A percentile compares a stretch with the other conserved stretches of the same genome.
phyloP scores from a whole-genome alignment of 306 rosid species.

The Argentina anserina region DNA sequence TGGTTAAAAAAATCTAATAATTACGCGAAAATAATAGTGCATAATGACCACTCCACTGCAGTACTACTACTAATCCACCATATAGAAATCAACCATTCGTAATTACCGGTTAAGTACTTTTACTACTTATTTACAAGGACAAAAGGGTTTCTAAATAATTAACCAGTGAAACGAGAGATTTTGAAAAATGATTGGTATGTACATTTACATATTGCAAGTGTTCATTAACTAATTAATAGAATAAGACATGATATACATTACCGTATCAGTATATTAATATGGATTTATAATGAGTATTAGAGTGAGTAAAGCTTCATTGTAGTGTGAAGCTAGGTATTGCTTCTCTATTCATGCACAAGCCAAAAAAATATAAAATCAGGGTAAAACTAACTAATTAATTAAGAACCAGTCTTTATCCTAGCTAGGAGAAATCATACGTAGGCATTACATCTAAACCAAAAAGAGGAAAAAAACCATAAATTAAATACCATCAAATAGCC shows the following conservation, averaged over 20 bases:
- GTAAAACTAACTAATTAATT: constrained; percentile 26
- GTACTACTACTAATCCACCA: constrained; percentile 5
- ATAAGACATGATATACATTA: background rate
- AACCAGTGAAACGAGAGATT: background rate
- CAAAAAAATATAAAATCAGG: constrained; percentile 5
- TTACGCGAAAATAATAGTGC: background rate
- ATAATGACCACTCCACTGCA: background rate
- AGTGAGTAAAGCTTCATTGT: too few relatives aligned
- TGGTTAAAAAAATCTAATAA: background rate
- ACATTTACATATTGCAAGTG: background rate
- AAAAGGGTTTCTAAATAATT: background rate
- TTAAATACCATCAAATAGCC: constrained; percentile 30
- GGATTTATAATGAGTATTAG: background rate
- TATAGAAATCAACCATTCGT: constrained; percentile 2
- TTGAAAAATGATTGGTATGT: background rate
- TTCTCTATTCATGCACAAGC: too few relatives aligned
- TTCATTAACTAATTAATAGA: background rate
- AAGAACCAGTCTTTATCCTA: constrained; percentile 21
- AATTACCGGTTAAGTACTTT: background rate
- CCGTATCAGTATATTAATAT: background rate
- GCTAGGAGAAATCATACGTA: constrained; percentile 31
- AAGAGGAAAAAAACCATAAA: constrained; percentile 28
- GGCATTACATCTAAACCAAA: constrained; percentile 30
- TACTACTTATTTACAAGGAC: background rate
- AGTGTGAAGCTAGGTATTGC: too few relatives aligned